Conservation (phyloP, 1,284 basidiomycete genomes). For the Ustanciosporium gigantosporum region DNA sequence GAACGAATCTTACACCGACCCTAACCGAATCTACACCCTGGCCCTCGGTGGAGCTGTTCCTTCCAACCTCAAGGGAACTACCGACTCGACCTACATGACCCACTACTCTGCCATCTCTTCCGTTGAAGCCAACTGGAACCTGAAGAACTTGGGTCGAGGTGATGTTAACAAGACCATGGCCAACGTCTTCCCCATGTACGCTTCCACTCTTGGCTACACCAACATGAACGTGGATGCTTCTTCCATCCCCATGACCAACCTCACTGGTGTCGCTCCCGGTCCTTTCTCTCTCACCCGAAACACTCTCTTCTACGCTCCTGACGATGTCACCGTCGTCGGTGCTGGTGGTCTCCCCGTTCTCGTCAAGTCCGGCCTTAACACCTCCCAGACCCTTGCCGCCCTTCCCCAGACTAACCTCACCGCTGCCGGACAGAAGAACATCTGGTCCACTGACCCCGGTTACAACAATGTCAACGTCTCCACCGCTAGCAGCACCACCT, state of each 20-base stretch:
- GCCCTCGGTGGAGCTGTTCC: conserved; percentile 43
- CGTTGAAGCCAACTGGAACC: conserved; percentile 69
- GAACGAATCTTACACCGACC: conserved; percentile 64
- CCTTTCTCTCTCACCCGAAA: conserved; percentile 40
- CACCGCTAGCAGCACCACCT: not conserved
- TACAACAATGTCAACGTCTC: conserved; percentile 34
- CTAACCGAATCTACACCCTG: conserved; percentile 55
- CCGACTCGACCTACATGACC: conserved; percentile 61
- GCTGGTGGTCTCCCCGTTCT: conserved; percentile 56
- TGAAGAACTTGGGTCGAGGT: conserved; percentile 42
- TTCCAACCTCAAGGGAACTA: conserved; percentile 22
- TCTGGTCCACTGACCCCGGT: conserved; percentile 30
- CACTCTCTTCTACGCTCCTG: conserved; percentile 58
- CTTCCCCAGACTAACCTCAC: conserved; percentile 40
- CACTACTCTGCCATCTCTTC: conserved; percentile 71
- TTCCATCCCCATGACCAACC: conserved; percentile 55
- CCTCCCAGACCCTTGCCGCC: conserved; percentile 35
- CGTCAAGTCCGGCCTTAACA: conserved; percentile 41
- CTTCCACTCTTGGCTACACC: conserved; percentile 61
- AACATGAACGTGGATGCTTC: conserved; percentile 31
- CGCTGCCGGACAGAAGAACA: conserved; percentile 54
- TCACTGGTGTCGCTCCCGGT: conserved; percentile 59
- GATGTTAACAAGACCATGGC: conserved; percentile 59
- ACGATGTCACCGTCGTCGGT: conserved; percentile 48
- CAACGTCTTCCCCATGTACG: conserved; percentile 67